Base-by-base conservation (phyloP, 305 asterid genomes). In the Fraxinus sp. region DNA sequence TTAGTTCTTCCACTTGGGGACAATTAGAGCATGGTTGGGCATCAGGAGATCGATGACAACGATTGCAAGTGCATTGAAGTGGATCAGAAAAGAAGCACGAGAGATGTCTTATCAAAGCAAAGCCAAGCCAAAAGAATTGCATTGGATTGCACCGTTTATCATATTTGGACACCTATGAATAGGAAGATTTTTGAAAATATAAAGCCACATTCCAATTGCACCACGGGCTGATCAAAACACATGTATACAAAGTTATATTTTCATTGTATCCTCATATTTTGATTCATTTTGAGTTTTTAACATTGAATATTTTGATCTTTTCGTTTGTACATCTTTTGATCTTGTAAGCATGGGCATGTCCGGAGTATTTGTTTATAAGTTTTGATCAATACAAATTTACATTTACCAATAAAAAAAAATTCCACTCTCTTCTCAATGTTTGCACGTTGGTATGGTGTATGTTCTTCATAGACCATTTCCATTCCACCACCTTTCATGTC, bases 351-450 rank as follows among this genome's bases (percentile, higher is more conserved):
- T 13, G 14, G 4, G 1, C 8, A 43, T 43, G 52, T 0, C 0
- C 52, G 1, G 1, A 10, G 5, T 43, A 11, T 3, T 41, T 41
- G 52, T 2, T 0, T 43, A 43, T 10, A 13, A 43, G 9, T 43
- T 43, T 43, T 43, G 4, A 43, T 43, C 52, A 43, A 43, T 43
- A 10, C 16, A 0, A 10, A 43, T 43, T 43, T 43, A 43, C 52
- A 43, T 41, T 10, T 43, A 43, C 1, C 16, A 4, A 43, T 9
- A 2, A 9, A 41, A 41, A 41, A 36, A 62, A 94, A 39, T 75
- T 82, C 91, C 37, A 32, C 81, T 18, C 16, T 76, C 26, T 80
- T 83, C 70, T 81, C 82, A 75, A 41, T 78, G 57, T 82, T 41
- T 78, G 72, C 22, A 22, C 82, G 75, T 73, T 35, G 30, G 10